Evolutionary conservation across 306 rosid genomes (phyloP), one percentile per base, ranked within the genome.

Genomic region (Datisca glomerata): DNA sequence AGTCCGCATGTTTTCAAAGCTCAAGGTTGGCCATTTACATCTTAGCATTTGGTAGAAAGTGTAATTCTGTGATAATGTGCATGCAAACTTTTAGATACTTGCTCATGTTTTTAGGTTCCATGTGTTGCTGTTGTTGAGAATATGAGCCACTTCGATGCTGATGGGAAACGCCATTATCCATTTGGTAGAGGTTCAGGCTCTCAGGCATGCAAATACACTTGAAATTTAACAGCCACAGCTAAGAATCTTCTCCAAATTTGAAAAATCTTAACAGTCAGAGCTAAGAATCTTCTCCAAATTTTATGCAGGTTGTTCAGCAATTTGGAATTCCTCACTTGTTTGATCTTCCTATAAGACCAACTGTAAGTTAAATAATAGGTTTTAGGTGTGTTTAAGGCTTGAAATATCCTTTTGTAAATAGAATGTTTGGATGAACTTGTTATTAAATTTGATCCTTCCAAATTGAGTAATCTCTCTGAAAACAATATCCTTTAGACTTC

Each of bases 1-100:
- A 66, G 98, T 80, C 57, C 94, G 91, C 51, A 89, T 89, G 98
- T 89, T 89, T 80, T 89, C 98, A 39, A 89, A 84, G 69, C 86
- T 89, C 37, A 89, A 89, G 95, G 98, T 84, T 53, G 53, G 62
- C 25, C 49, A 56, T 45, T 33, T 48, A 19, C 34, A 20, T 29
- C 33, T 39, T 31, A 38, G 15, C 7, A 14, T 49, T 39, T 12
- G 25, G 35, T 18, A 28, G 12, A 46, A 33, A 24, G 20, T 38
- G 37, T 19, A 21, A 18, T 58, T 36, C n/a, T 38, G 21, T 45
- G n/a, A n/a, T n/a, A n/a, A n/a, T 31, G 24, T 35, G 18, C 36
- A 45, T 46, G 40, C 37, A 11, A 42, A 24, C 25, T 15, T 61
- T 23, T 40, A 9, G 31, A 44, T 37, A 52, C 18, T 21, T 21